These are phyloP conservation scores for Lipomyces orientalis DNA, from an alignment of 805 yeast species.

Conservation along the genomic window DNA sequence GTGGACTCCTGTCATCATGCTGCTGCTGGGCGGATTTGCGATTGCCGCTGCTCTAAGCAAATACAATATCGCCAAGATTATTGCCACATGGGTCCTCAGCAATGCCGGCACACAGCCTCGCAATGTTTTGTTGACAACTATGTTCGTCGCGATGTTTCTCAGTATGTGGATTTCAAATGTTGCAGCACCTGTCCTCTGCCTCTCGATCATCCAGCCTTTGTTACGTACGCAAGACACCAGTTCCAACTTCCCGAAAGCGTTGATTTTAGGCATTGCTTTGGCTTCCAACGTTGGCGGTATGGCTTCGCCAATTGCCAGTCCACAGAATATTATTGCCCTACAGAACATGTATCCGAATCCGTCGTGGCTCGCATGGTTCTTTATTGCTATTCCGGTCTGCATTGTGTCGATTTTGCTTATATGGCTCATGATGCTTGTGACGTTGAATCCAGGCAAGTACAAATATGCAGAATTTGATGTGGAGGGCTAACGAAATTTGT, in stretches of 20 bases:
- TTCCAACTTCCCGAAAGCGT: slow-evolving; percentile 78
- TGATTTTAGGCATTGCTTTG: slow-evolving; percentile 88
- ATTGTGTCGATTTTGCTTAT: slow-evolving; percentile 64
- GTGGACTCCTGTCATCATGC: slow-evolving; percentile 95
- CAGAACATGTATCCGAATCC: slow-evolving; percentile 84
- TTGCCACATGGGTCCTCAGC: slow-evolving; percentile 81
- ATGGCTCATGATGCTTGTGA: slow-evolving; percentile 73
- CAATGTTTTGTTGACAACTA: slow-evolving; percentile 73
- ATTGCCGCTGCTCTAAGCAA: slow-evolving; percentile 93
- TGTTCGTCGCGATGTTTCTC: slow-evolving; percentile 83
- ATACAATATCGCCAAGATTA: slow-evolving; percentile 82
- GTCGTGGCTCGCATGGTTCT: slow-evolving; percentile 94
- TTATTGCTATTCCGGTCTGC: slow-evolving; percentile 82
- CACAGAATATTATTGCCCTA: slow-evolving; percentile 91
- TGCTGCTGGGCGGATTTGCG: slow-evolving; percentile 90
- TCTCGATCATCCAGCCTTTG: slow-evolving; percentile 88
- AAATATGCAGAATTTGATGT: not conserved
- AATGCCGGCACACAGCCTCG: slow-evolving; percentile 87
- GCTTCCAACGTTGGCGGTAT: slow-evolving; percentile 95
- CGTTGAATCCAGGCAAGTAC: slow-evolving; percentile 53
- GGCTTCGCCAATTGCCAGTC: slow-evolving; percentile 97
- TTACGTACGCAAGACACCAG: slow-evolving; percentile 81
- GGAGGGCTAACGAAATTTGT: not conserved
- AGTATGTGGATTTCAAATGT: slow-evolving; percentile 97
- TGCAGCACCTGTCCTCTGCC: slow-evolving; percentile 95